phyloP scores from a whole-genome alignment of 1,284 basidiomycete species.

The Cutaneotrichosporon arboriforme region DNA sequence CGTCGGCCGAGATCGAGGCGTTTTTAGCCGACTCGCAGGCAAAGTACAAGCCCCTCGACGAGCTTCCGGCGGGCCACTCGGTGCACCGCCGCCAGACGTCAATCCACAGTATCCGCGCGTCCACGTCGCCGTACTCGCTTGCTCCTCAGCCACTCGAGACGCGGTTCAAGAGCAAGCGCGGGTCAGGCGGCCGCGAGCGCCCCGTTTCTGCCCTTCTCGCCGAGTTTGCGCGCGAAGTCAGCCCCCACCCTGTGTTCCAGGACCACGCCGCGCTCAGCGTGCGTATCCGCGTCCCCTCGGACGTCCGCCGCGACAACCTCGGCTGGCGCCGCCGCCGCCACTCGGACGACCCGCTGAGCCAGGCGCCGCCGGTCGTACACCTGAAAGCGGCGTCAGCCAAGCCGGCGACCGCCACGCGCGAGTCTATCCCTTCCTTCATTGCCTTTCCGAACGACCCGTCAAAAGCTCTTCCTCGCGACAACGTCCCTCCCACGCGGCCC shows the following conservation, averaged over 20 bases:
- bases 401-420: not conserved
- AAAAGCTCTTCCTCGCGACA: not conserved
- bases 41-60: constrained; percentile 31
- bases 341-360: not conserved
- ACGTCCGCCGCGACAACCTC: constrained; percentile 29
- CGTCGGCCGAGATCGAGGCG: constrained; percentile 26
- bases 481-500: not conserved
- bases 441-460: not conserved
- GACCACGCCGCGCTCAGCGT: not conserved
- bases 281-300: constrained; percentile 7
- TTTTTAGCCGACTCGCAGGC: constrained; percentile 33
- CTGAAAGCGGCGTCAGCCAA: not conserved
- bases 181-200: constrained; percentile 12
- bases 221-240: constrained; percentile 23
- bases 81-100: constrained; percentile 23
- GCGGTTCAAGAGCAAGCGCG: constrained; percentile 20
- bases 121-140: constrained; percentile 30
- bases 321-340: constrained; percentile 36
- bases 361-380: not conserved
- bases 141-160: constrained; percentile 18
- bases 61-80: constrained; percentile 3
- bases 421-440: constrained; percentile 4
- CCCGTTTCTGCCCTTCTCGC: constrained; percentile 25
- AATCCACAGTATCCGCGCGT: constrained; percentile 20
- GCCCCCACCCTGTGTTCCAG: not conserved